phyloP scores from a whole-genome alignment of 169 alveolate species.

The Plasmodium falciparum region DNA sequence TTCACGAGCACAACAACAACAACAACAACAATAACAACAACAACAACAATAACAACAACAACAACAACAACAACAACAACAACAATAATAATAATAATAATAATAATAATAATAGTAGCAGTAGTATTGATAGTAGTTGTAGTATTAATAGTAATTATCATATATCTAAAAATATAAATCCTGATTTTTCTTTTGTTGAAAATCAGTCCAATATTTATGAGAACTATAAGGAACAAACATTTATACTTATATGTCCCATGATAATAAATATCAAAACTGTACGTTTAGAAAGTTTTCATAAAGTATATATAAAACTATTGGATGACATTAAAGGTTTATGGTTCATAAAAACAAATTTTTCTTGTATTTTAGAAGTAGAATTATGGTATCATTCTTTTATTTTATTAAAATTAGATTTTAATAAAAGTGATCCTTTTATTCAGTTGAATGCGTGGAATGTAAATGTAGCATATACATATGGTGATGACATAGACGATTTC shows the following conservation, averaged over 20 bases:
- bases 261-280: constrained; percentile 26
- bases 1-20: not conserved
- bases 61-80: not conserved
- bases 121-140: too few relatives aligned
- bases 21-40: not conserved
- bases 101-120: not conserved
- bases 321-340: constrained; percentile 56
- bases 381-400: constrained; percentile 71
- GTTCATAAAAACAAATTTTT: constrained; percentile 42
- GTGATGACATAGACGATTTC: constrained; percentile 74
- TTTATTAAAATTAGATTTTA: constrained; percentile 57
- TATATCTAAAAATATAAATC: not conserved
- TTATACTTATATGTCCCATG: constrained; percentile 73
- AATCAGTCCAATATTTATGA: too few relatives aligned
- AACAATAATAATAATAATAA: not conserved
- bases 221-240: constrained; percentile 26
- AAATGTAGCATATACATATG: constrained; percentile 70
- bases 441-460: constrained; percentile 64
- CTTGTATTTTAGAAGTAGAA: constrained; percentile 54
- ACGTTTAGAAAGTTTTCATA: not conserved
- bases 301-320: constrained; percentile 4
- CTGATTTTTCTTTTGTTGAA: too few relatives aligned
- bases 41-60: too few relatives aligned
- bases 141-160: not conserved
- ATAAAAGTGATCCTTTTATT: constrained; percentile 26